Evolutionary conservation across 2,329 filamentous ascomycete species (phyloP).

Genomic region (Alternaria postmessia): DNA sequence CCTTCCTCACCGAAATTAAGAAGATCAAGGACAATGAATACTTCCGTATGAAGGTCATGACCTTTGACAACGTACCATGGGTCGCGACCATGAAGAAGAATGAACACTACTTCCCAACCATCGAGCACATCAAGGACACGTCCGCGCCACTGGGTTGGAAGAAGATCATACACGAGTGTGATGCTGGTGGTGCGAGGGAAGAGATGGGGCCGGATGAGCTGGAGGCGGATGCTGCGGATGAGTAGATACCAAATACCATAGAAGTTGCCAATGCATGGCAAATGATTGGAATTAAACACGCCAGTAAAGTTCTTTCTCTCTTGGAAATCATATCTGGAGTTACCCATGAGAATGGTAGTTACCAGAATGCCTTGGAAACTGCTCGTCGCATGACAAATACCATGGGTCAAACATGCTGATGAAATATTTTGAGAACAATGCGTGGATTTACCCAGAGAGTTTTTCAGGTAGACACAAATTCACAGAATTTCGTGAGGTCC

Average conservation of each 20-base stretch:
- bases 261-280: not conserved
- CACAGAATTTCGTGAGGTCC: not conserved
- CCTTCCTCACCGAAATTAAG: constrained; percentile 81
- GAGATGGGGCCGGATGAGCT: constrained; percentile 38
- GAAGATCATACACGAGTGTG: constrained; percentile 63
- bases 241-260: constrained; percentile 12
- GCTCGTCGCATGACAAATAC: not conserved
- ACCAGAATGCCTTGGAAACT: not conserved
- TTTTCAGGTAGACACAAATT: not conserved
- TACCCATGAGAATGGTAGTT: not conserved
- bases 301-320: not conserved
- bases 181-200: constrained; percentile 48
- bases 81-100: constrained; percentile 99
- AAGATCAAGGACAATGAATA: constrained; percentile 97
- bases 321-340: not conserved
- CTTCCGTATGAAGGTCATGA: constrained; percentile 96
- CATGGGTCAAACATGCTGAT: not conserved
- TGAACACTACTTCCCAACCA: constrained; percentile 86
- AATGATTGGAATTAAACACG: not conserved
- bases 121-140: constrained; percentile 69
- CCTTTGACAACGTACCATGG: constrained; percentile 98
- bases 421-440: not conserved
- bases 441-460: not conserved
- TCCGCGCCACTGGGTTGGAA: constrained; percentile 64
- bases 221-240: constrained; percentile 37